These are phyloP conservation scores for Cucurbita argyrosperma DNA, from an alignment of 306 rosid species.

Conservation along the genomic window DNA sequence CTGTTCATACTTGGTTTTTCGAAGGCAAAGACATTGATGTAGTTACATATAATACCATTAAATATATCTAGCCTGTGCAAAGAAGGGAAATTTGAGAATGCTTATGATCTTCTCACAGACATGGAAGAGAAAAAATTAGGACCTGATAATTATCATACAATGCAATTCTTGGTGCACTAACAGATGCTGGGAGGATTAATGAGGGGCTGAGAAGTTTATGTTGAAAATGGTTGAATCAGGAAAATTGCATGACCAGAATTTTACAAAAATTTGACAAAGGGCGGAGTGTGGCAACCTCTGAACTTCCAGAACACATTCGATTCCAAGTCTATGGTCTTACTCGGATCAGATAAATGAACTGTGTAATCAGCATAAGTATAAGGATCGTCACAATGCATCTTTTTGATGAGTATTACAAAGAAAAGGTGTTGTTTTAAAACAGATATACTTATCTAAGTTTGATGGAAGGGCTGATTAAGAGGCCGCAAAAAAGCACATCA, in stretches of 20 bases:
- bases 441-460: conserved; percentile 40
- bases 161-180: conserved; percentile 40
- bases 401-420: conserved; percentile 37
- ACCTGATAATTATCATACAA: conserved; percentile 50
- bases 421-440: conserved; percentile 35
- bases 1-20: conserved; percentile 56
- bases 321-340: conserved; percentile 23
- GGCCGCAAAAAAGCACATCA: conserved; percentile 57
- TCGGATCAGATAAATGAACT: conserved; percentile 46
- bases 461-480: conserved; percentile 66
- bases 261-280: conserved; percentile 9
- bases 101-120: conserved; percentile 39
- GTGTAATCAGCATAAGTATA: conserved; percentile 57
- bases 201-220: conserved; percentile 50
- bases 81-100: conserved; percentile 52
- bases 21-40: conserved; percentile 40
- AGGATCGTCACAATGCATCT: conserved; percentile 64
- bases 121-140: conserved; percentile 50
- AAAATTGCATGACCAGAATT: conserved; percentile 13
- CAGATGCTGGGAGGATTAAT: conserved; percentile 35
- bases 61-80: conserved; percentile 70
- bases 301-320: conserved; percentile 24
- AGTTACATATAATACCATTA: conserved; percentile 68
- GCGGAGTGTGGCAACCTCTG: conserved; percentile 16
- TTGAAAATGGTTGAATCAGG: conserved; percentile 37